Evolutionary conservation across 1,284 basidiomycete genomes (phyloP).

Genomic region (Trametes hirsuta): DNA sequence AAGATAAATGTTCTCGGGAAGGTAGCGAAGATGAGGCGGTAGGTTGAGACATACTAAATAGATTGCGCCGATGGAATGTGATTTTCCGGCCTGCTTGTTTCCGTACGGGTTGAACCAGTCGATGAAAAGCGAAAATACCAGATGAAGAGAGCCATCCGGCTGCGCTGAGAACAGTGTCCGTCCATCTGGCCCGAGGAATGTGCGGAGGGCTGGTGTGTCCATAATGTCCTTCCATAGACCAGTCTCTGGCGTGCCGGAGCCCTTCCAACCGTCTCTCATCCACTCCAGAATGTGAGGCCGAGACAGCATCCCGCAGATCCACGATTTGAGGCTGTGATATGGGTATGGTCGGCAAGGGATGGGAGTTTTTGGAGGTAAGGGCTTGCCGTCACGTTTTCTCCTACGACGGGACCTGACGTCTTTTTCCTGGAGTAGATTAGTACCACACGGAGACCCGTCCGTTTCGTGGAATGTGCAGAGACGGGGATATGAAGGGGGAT

Average conservation of each 20-base stretch:
- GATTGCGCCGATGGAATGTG: constrained; percentile 23
- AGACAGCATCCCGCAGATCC: constrained; percentile 1
- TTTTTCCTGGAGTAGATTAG: background rate
- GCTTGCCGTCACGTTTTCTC: background rate
- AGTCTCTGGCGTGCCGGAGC: background rate
- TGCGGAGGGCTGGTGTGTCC: background rate
- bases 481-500: background rate
- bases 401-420: background rate
- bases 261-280: background rate
- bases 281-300: background rate
- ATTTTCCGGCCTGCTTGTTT: constrained; percentile 31
- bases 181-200: constrained; percentile 10
- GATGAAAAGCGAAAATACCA: constrained; percentile 32
- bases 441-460: background rate
- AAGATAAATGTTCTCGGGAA: constrained; percentile 31
- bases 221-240: background rate
- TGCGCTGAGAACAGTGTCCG: constrained; percentile 6
- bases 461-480: background rate
- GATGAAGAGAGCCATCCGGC: constrained; percentile 5
- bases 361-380: background rate
- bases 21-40: constrained; percentile 27
- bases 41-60: constrained; percentile 26
- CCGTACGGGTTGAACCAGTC: constrained; percentile 36
- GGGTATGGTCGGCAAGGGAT: background rate
- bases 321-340: background rate